These are phyloP conservation scores for Diphasiastrum complanatum DNA, from an alignment of 83 land plant genomes.

Conservation along the genomic window DNA sequence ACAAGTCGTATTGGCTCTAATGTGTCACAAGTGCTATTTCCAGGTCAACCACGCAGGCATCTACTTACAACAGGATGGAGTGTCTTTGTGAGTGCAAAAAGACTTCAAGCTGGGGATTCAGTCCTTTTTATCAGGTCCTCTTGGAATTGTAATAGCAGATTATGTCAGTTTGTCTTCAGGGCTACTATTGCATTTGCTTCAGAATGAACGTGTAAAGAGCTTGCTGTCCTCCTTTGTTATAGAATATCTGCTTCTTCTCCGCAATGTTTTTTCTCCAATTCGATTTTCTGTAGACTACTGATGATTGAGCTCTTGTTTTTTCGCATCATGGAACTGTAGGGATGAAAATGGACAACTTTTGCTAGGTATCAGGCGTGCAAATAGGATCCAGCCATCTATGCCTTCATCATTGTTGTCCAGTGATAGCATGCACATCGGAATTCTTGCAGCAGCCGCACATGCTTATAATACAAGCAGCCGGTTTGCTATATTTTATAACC, in stretches of 20 bases:
- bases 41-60: slow-evolving; percentile 59
- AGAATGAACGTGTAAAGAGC: no score
- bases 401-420: slow-evolving; percentile 8
- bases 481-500: slow-evolving; percentile 12
- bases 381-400: slow-evolving; percentile 2
- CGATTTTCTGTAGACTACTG: no score
- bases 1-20: background rate
- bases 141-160: background rate
- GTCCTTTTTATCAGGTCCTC: slow-evolving; percentile 37
- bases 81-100: slow-evolving; percentile 32
- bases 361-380: slow-evolving; percentile 11
- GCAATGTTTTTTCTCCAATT: no score
- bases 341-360: slow-evolving; percentile 13
- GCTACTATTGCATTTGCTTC: no score
- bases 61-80: slow-evolving; percentile 62
- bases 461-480: slow-evolving; percentile 10
- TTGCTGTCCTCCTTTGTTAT: no score
- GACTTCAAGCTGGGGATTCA: slow-evolving; percentile 45
- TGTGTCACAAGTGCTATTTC: background rate
- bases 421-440: slow-evolving; percentile 12
- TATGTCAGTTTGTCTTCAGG: background rate
- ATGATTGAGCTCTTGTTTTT: no score
- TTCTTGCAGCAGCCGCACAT: slow-evolving; percentile 16
- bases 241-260: no score
- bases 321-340: no score